Evolutionary conservation across 2,329 filamentous ascomycete genomes (phyloP).

Genomic region (Colletotrichum sp.): DNA sequence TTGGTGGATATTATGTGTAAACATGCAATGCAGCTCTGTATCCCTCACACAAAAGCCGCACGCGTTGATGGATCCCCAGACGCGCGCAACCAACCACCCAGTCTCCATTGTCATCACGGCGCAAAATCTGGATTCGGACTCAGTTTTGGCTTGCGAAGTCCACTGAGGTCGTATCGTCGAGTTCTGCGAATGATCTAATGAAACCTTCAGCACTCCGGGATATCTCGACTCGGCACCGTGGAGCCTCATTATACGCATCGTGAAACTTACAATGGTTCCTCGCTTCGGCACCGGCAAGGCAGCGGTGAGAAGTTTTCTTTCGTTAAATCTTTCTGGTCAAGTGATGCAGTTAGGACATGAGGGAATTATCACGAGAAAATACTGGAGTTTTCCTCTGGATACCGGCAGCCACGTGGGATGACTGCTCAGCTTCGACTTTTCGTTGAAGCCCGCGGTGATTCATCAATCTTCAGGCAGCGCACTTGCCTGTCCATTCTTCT

Average conservation of each 20-base stretch:
- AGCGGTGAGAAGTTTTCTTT: background rate
- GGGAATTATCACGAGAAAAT: background rate
- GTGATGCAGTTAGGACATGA: background rate
- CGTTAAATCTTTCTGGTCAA: background rate
- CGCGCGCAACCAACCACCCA: background rate
- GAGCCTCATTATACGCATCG: background rate
- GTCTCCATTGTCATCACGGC: background rate
- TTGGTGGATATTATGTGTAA: background rate
- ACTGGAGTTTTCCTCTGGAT: background rate
- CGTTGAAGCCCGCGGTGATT: background rate
- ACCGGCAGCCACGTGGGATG: background rate
- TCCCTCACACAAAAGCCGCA: background rate
- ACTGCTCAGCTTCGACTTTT: background rate
- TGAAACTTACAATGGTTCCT: background rate
- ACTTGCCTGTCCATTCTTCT: background rate
- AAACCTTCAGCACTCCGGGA: background rate
- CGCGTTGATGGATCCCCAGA: background rate
- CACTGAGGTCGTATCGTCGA: background rate
- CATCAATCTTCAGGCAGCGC: background rate
- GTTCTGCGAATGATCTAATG: background rate
- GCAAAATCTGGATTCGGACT: background rate
- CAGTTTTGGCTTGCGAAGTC: background rate
- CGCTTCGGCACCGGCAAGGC: background rate
- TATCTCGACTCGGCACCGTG: background rate
- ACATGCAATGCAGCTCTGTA: background rate